Evolutionary conservation across 164 flowering plant genomes (phyloP).

Genomic region (Umbellularia californica): DNA sequence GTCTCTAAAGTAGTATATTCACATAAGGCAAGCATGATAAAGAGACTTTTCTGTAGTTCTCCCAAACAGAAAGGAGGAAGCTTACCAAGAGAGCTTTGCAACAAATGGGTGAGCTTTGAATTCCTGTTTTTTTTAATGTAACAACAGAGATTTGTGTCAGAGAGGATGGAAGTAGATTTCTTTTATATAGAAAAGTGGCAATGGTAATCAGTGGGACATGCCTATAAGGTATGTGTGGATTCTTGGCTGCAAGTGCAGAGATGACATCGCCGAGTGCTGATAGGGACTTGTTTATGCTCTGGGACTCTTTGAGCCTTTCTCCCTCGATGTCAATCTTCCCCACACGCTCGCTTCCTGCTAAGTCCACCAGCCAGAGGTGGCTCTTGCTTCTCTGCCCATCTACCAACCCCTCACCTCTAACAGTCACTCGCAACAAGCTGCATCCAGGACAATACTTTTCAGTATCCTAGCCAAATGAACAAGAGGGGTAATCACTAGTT

Average conservation of each 20-base stretch:
- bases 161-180: not conserved
- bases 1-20: no score
- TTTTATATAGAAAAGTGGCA: conserved; percentile 8
- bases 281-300: conserved; percentile 81
- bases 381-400: conserved; percentile 66
- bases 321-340: conserved; percentile 88
- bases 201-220: conserved; percentile 51
- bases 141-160: not conserved
- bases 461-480: no score
- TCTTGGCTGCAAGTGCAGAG: conserved; percentile 83
- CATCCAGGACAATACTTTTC: conserved; percentile 5
- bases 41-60: not conserved
- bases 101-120: conserved; percentile 91
- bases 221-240: conserved; percentile 84
- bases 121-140: conserved; percentile 42
- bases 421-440: conserved; percentile 75
- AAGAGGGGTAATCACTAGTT: no score
- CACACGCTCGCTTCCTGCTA: conserved; percentile 93
- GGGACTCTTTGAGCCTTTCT: conserved; percentile 91
- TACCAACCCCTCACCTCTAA: conserved; percentile 57
- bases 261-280: conserved; percentile 94
- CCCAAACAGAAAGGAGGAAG: not conserved
- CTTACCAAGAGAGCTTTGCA: conserved; percentile 91
- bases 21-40: no score
- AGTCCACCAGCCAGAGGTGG: conserved; percentile 86